Percentiles rank a stretch among this genome's conserved stretches.
phyloP scores from a whole-genome alignment of 176 grass and related monocot genomes.

The Cenchrus fungigraminus region DNA sequence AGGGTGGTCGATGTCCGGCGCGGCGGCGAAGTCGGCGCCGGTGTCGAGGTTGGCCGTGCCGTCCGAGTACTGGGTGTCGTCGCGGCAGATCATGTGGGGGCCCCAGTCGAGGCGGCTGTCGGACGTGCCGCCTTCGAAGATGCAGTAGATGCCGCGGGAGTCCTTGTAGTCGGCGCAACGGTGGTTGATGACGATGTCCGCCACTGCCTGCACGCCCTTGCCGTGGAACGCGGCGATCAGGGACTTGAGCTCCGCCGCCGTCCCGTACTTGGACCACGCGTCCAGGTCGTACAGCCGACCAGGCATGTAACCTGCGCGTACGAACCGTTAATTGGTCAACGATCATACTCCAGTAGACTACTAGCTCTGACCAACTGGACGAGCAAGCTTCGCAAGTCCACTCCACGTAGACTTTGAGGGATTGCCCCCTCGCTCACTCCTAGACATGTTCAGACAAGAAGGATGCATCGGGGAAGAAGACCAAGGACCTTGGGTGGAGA shows the following conservation, averaged over 20 bases:
- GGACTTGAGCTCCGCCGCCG: constrained; percentile 50
- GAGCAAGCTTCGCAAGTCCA: neutral
- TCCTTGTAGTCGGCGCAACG: constrained; percentile 82
- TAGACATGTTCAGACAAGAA: neutral
- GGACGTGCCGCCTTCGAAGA: constrained; percentile 69
- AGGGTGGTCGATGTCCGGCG: constrained; percentile 65
- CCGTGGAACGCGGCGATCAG: neutral
- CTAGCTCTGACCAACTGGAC: too few species aligned
- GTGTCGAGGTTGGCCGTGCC: constrained; percentile 68
- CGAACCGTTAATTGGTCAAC: neutral
- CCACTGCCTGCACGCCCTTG: neutral
- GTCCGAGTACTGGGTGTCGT: constrained; percentile 75
- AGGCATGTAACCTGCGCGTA: neutral
- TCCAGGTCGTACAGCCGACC: constrained; percentile 57
- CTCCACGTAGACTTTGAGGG: neutral
- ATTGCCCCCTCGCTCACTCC: neutral
- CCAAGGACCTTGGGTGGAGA: neutral
- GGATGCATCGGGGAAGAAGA: neutral
- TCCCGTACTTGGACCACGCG: constrained; percentile 56
- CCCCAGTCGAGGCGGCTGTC: constrained; percentile 88
- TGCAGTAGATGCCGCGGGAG: constrained; percentile 3
- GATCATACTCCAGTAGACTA: too few species aligned
- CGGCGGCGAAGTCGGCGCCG: constrained; percentile 46
- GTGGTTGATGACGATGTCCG: constrained; percentile 91
- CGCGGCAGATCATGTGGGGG: constrained; percentile 83